phyloP scores from a whole-genome alignment of 2,329 filamentous ascomycete genomes.

The Endoconidiophora laricicola region DNA sequence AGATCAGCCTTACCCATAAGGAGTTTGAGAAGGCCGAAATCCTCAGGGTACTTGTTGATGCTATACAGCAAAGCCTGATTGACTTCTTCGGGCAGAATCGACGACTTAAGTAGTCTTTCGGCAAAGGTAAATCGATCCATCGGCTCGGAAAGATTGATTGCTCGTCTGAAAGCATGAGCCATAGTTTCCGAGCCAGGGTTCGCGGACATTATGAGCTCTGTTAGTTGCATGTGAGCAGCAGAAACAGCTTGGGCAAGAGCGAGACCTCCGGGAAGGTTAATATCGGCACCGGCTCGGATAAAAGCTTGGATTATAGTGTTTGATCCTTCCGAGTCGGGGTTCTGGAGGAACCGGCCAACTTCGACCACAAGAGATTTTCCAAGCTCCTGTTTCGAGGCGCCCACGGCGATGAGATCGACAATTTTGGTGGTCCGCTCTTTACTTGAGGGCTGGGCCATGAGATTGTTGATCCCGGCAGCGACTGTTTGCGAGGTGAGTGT shows the following conservation, averaged over 20 bases:
- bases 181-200: slow-evolving; percentile 28
- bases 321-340: slow-evolving; percentile 22
- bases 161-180: slow-evolving; percentile 33
- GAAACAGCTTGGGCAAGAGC: slow-evolving; percentile 35
- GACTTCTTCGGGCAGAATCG: slow-evolving; percentile 30
- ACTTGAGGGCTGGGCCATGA: slow-evolving; percentile 27
- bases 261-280: slow-evolving; percentile 35
- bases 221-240: slow-evolving; percentile 27
- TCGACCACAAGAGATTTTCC: slow-evolving; percentile 33
- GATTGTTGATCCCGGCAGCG: slow-evolving; percentile 25
- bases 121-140: slow-evolving; percentile 36
- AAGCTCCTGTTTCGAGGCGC: slow-evolving; percentile 25
- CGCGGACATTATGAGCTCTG: slow-evolving; percentile 30
- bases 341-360: slow-evolving; percentile 28
- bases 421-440: slow-evolving; percentile 33
- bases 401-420: slow-evolving; percentile 27
- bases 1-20: slow-evolving; percentile 32
- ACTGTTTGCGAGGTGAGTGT: slow-evolving; percentile 29
- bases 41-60: slow-evolving; percentile 30
- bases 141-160: slow-evolving; percentile 32
- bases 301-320: slow-evolving; percentile 30
- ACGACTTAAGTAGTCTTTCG: slow-evolving; percentile 31
- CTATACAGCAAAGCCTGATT: slow-evolving; percentile 36
- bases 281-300: slow-evolving; percentile 33
- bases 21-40: slow-evolving; percentile 30